Percentiles rank a stretch among this genome's conserved stretches.
These are phyloP conservation scores for Russula dissimulans DNA, from an alignment of 768 basidiomycete species.

Conservation along the genomic window DNA sequence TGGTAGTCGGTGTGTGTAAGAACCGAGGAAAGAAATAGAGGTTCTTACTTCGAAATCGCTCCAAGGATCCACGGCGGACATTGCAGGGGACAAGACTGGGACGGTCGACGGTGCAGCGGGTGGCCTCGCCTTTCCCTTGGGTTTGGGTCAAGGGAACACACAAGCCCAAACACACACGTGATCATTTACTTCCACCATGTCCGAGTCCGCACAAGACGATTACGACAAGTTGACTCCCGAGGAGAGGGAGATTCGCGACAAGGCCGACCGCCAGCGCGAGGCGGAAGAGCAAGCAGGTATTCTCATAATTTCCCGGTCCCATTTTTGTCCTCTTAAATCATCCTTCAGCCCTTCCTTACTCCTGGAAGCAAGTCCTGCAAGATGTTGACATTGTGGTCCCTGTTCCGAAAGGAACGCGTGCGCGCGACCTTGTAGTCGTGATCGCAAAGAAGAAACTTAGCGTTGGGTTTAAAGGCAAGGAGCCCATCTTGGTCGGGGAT, in stretches of 20 bases:
- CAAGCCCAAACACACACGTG: slow-evolving; percentile 27
- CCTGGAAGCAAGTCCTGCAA: slow-evolving; percentile 82
- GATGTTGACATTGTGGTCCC: slow-evolving; percentile 79
- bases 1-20: slow-evolving; percentile 5
- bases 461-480: slow-evolving; percentile 77
- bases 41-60: slow-evolving; percentile 60
- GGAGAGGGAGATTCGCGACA: slow-evolving; percentile 67
- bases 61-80: slow-evolving; percentile 60
- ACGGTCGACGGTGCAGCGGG: neutral
- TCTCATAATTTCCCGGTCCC: slow-evolving; percentile 24
- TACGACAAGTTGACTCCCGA: slow-evolving; percentile 72
- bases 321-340: slow-evolving; percentile 15
- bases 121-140: neutral
- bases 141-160: slow-evolving; percentile 22
- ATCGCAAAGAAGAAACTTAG: slow-evolving; percentile 78
- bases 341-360: slow-evolving; percentile 71
- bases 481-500: slow-evolving; percentile 81
- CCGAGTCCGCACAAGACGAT: slow-evolving; percentile 30
- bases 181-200: neutral
- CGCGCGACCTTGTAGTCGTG: slow-evolving; percentile 58
- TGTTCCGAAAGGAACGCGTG: slow-evolving; percentile 82
- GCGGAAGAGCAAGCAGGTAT: slow-evolving; percentile 75
- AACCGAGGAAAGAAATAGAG: neutral
- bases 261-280: slow-evolving; percentile 59
- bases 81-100: slow-evolving; percentile 23